Conservation (phyloP, 495 filamentous ascomycete species). For the Wilcoxina mikolae region DNA sequence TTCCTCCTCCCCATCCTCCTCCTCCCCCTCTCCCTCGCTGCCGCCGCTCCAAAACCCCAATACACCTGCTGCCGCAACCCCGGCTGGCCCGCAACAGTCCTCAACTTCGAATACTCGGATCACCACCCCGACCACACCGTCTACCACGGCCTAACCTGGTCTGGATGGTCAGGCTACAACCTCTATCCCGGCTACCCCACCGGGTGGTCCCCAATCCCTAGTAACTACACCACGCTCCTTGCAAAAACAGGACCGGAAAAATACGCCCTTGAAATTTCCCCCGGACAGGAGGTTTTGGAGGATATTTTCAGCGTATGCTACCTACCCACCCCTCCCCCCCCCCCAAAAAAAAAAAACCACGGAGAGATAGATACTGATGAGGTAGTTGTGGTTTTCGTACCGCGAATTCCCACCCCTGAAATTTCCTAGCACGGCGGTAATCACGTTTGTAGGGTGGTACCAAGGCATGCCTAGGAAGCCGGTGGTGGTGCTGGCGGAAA, state of each 20-base stretch:
- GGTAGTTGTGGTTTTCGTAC: neutral
- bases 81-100: neutral
- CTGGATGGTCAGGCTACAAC: conserved; percentile 1
- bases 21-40: neutral
- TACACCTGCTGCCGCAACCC: neutral
- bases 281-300: neutral
- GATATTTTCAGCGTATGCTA: neutral
- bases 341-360: no score
- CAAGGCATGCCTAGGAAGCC: neutral
- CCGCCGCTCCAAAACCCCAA: neutral
- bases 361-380: no score
- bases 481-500: conserved; percentile 1
- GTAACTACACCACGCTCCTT: conserved; percentile 9
- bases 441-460: neutral
- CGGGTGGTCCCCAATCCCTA: conserved; percentile 11
- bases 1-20: no score
- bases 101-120: conserved; percentile 9
- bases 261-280: neutral
- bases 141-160: conserved; percentile 10
- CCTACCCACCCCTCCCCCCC: no score
- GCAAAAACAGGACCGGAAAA: neutral
- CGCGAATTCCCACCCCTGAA: neutral
- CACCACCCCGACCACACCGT: neutral
- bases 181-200: conserved; percentile 2
- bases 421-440: neutral